phyloP scores from a whole-genome alignment of 2,329 filamentous ascomycete species.

The Bipolaris sorokiniana region DNA sequence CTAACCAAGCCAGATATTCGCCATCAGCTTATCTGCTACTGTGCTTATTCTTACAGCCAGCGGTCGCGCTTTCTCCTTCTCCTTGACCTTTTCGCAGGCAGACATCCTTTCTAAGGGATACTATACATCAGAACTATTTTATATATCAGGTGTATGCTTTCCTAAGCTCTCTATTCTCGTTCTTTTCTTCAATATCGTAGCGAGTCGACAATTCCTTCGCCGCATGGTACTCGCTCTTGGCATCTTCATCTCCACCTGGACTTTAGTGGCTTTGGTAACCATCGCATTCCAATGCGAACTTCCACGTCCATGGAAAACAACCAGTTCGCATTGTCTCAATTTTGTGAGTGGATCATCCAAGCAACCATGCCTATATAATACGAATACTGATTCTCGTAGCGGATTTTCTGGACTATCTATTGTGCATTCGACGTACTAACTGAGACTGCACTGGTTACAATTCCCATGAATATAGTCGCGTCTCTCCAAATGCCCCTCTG shows the following conservation, averaged over 20 bases:
- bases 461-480: conserved; percentile 40
- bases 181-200: conserved; percentile 34
- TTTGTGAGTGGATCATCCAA: conserved; percentile 24
- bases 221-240: conserved; percentile 28
- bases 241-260: conserved; percentile 38
- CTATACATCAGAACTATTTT: conserved; percentile 45
- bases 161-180: conserved; percentile 41
- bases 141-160: conserved; percentile 38
- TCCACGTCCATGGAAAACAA: conserved; percentile 39
- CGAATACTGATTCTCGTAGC: conserved; percentile 30
- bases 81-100: conserved; percentile 26
- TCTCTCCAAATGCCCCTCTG: conserved; percentile 33
- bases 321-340: conserved; percentile 38
- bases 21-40: conserved; percentile 36
- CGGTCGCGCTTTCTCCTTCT: conserved; percentile 27
- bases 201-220: conserved; percentile 26
- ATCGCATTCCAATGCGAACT: conserved; percentile 42
- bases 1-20: conserved; percentile 33
- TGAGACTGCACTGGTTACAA: conserved; percentile 40
- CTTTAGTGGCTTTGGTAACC: conserved; percentile 30
- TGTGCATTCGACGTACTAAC: conserved; percentile 43
- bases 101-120: conserved; percentile 38
- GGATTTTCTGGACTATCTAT: conserved; percentile 44
- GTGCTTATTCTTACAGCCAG: conserved; percentile 33
- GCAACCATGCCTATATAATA: neutral